These are phyloP conservation scores for Cadophora malorum DNA, from an alignment of 2,329 filamentous ascomycete species.

Conservation along the genomic window DNA sequence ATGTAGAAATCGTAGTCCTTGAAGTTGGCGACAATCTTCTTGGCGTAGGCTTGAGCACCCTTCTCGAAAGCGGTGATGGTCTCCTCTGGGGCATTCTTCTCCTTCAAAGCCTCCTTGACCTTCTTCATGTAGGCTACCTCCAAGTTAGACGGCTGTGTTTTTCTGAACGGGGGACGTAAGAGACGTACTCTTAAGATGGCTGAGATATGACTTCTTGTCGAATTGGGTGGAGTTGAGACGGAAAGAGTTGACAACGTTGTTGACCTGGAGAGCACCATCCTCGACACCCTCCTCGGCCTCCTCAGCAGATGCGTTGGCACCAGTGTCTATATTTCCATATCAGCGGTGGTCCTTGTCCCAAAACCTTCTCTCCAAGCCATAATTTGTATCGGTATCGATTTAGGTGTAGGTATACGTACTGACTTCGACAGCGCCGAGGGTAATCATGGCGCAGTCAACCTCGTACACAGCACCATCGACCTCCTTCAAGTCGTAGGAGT, in stretches of 20 bases:
- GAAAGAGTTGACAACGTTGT: conserved; percentile 94
- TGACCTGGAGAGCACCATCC: conserved; percentile 75
- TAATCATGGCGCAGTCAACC: conserved; percentile 90
- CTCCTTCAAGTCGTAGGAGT: conserved; percentile 86
- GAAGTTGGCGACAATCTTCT: conserved; percentile 82
- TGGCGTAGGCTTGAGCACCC: conserved; percentile 75
- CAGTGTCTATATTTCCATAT: conserved; percentile 66
- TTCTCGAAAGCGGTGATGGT: conserved; percentile 81
- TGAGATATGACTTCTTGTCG: conserved; percentile 87
- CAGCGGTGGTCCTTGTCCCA: conserved; percentile 21
- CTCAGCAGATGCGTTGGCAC: conserved; percentile 97
- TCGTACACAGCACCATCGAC: conserved; percentile 84
- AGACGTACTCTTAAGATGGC: conserved; percentile 81
- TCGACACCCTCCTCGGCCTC: conserved; percentile 80
- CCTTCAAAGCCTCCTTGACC: conserved; percentile 74
- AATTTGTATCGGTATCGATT: background rate
- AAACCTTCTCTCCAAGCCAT: background rate
- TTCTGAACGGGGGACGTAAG: background rate
- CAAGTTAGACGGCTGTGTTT: conserved; percentile 25
- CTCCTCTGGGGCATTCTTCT: conserved; percentile 65
- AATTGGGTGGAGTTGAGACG: conserved; percentile 79
- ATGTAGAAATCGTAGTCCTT: conserved; percentile 96
- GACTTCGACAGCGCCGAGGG: conserved; percentile 74
- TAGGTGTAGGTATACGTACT: conserved; percentile 53
- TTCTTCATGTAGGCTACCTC: conserved; percentile 87